Base-by-base conservation (phyloP, 768 basidiomycete genomes). In the Trametes cubensis region DNA sequence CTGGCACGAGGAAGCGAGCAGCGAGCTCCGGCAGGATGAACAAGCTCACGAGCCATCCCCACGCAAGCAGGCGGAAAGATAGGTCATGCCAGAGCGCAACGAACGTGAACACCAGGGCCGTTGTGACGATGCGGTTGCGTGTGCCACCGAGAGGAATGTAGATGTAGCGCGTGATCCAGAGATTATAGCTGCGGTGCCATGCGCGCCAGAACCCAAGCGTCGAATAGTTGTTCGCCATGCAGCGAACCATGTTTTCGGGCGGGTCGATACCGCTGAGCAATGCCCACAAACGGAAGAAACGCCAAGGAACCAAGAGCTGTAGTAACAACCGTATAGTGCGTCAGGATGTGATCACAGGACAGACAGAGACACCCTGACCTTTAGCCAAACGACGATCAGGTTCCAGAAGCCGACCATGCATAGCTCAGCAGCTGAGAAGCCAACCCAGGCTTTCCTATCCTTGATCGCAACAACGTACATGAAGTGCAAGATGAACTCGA, bases 401-500 rank as follows among this genome's bases (percentile, higher is more conserved):
- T 96, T 98, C 96, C 95, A 98, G 70, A 97, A 95, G 0, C 96
- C 95, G 48, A 98, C 85, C 90, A 97, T 90, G 67, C 86, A 86
- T 20, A 98, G 81, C 71, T 98, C 83, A 8, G 88, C 83, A 0
- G 94, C 88, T 0, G 85, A 83, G 67, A 88, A 83, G 5, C 90
- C 91, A 4, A 71, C 66, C 96, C 95, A 98, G 1, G 91, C 90
- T 49, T 83, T 85, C 0, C 82, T 78, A 65, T 96, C 93, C 74
- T 98, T 98, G 77, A 98, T 96, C 3, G 95, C 96, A 20, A 96
- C 94, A 28, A 97, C 89, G 69, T 97, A 95, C 90, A 98, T 97
- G 73, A 83, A 93, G 71, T 99, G 97, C 41, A 95, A 80, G 42
- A 97, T 83, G 50, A 88, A 76, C 73, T 98, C 97, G 92, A 98